Base-by-base conservation (phyloP, 768 basidiomycete species). In the Cubamyces lactineus region DNA sequence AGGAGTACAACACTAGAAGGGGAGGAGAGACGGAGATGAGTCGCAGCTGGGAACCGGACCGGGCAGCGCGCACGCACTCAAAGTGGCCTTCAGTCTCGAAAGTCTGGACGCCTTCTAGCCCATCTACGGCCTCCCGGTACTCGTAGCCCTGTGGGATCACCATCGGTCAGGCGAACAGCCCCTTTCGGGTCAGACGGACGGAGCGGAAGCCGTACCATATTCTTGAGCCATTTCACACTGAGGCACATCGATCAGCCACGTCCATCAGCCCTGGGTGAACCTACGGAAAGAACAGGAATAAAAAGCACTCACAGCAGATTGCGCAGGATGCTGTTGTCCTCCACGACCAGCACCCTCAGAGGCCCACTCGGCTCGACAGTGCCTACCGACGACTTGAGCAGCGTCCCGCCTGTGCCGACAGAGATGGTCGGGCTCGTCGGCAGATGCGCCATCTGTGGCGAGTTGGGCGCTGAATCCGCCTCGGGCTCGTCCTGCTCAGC, bases 251-350 rank as follows among this genome's bases (percentile, higher is more conserved):
- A 54, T 61, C 17, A 41, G 54, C 66, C 9, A 61, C n/a, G n/a
- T 61, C 53, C 30, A 34, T 34, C 34, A 34, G 34, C 34, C 34
- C 34, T 1, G 34, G 34, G 34, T 34, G 34, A 34, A 34, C 34
- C 34, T 34, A 41, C 62, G 42, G 28, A 45, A 40, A 59, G 19
- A 58, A 43, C 24, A 23, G 15, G 15, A 42, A 40, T 16, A 3
- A 57, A 62, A 28, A 56, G 24, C n/a, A 80, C 91, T 67, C 75
- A 93, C 86, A 97, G 80, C 24, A 97, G 79, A 69, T 84, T 86
- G 53, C 94, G 85, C 61, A 97, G 84, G 58, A 98, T 89, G 59
- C 73, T 82, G 71, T 97, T 97, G 69, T 98, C 96, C 74, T 97
- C 95, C 1, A 96, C 91, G 1, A 96, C 86, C 42, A 97, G 77